Conservation (phyloP, 2,329 filamentous ascomycete genomes). For the Neonectria punicea region DNA sequence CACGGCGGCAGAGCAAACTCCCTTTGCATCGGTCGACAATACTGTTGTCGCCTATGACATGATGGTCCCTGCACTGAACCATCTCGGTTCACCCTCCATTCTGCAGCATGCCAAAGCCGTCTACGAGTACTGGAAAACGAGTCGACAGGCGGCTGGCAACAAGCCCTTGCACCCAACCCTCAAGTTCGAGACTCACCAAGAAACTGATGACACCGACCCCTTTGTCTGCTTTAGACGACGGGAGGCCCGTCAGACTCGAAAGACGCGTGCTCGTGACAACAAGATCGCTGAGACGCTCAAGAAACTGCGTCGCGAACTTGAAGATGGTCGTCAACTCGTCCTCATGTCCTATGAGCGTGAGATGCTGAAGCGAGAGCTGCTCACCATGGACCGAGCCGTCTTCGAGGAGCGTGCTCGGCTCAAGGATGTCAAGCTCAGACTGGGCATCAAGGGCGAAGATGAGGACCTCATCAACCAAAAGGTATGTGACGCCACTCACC, state of each 20-base stretch:
- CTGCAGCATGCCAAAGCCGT: conserved; percentile 76
- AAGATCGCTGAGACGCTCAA: conserved; percentile 96
- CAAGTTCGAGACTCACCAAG: conserved; percentile 94
- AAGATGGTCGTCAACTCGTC: conserved; percentile 86
- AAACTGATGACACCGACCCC: conserved; percentile 94
- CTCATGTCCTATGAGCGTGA: conserved; percentile 83
- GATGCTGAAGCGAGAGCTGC: conserved; percentile 78
- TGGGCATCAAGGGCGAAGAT: conserved; percentile 91
- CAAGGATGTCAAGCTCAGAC: conserved; percentile 87
- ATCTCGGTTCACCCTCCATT: conserved; percentile 60
- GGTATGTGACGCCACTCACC: conserved; percentile 63
- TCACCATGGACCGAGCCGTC: conserved; percentile 78
- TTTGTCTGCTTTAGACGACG: conserved; percentile 98
- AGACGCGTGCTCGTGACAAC: conserved; percentile 92
- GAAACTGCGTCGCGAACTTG: conserved; percentile 88
- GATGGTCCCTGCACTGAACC: conserved; percentile 75
- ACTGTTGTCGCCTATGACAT: conserved; percentile 81
- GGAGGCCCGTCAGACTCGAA: conserved; percentile 92
- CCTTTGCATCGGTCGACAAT: conserved; percentile 90
- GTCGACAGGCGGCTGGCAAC: conserved; percentile 74
- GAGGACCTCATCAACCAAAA: conserved; percentile 96
- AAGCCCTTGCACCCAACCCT: conserved; percentile 79
- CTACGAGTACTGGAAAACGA: conserved; percentile 89
- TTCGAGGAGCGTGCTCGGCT: conserved; percentile 86
- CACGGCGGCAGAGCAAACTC: conserved; percentile 83